Conservation (phyloP, 768 basidiomycete genomes). For the Tubosaeta brunneosetosa region DNA sequence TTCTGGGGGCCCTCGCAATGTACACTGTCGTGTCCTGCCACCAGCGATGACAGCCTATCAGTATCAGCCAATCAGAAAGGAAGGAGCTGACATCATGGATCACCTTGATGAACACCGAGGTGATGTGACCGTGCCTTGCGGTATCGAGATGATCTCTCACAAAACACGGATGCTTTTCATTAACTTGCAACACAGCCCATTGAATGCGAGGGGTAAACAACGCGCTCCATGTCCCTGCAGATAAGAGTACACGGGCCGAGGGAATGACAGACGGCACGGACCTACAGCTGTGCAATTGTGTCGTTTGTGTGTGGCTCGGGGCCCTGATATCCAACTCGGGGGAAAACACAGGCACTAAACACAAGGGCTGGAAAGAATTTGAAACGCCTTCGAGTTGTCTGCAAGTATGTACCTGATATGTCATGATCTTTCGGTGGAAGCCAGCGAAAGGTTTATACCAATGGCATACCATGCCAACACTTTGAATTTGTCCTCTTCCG, state of each 20-base stretch:
- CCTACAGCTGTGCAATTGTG: too few species aligned
- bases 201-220: neutral
- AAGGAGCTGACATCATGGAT: neutral
- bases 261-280: too few species aligned
- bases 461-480: too few species aligned
- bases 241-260: neutral
- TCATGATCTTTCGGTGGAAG: too few species aligned
- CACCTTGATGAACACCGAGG: neutral
- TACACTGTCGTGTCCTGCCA: neutral
- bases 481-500: too few species aligned
- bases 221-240: neutral
- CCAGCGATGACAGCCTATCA: neutral
- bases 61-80: neutral
- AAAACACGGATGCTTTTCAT: neutral
- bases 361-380: too few species aligned
- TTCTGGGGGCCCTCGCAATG: neutral
- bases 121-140: neutral
- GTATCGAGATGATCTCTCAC: neutral
- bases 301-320: too few species aligned
- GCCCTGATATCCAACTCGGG: too few species aligned
- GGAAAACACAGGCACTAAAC: too few species aligned
- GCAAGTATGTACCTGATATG: too few species aligned
- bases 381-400: too few species aligned
- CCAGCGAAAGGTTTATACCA: too few species aligned
- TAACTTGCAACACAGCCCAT: neutral